Percentiles rank a stretch among this genome's conserved stretches.
These are phyloP conservation scores for Neofusicoccum cordaticola DNA, from an alignment of 2,329 filamentous ascomycete genomes.

Conservation along the genomic window DNA sequence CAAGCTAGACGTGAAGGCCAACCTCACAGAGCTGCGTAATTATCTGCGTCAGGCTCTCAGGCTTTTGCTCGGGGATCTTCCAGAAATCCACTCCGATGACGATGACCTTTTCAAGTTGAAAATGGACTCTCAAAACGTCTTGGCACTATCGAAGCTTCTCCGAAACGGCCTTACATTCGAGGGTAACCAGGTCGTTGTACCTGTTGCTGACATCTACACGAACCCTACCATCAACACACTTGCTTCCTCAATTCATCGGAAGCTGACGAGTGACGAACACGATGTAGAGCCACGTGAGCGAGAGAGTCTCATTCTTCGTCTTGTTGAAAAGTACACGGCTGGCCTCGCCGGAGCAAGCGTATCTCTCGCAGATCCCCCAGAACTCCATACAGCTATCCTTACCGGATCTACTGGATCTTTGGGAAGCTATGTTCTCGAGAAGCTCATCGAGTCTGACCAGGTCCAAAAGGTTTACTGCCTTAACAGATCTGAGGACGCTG, in stretches of 20 bases:
- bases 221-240: conserved; percentile 30
- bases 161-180: conserved; percentile 21
- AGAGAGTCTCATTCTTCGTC: conserved; percentile 26
- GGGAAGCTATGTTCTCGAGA: conserved; percentile 20
- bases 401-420: conserved; percentile 22
- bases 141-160: conserved; percentile 23
- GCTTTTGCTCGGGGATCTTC: not conserved
- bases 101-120: conserved; percentile 31
- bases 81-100: conserved; percentile 12
- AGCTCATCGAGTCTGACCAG: conserved; percentile 13
- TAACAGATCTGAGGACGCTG: conserved; percentile 13
- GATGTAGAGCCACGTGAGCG: not conserved
- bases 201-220: conserved; percentile 29
- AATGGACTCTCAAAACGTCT: conserved; percentile 33
- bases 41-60: conserved; percentile 5
- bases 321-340: conserved; percentile 30
- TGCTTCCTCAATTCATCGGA: conserved; percentile 18
- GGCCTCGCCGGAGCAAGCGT: conserved; percentile 18
- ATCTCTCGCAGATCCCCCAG: not conserved
- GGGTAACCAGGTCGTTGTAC: not conserved
- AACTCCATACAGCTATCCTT: conserved; percentile 18
- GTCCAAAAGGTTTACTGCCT: conserved; percentile 19
- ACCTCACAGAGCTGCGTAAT: conserved; percentile 18
- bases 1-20: conserved; percentile 5
- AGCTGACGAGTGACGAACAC: not conserved